Evolutionary conservation across 2,329 filamentous ascomycete species (phyloP), one percentile per base, ranked within the genome.

Genomic region (Akanthomyces lecanii): DNA sequence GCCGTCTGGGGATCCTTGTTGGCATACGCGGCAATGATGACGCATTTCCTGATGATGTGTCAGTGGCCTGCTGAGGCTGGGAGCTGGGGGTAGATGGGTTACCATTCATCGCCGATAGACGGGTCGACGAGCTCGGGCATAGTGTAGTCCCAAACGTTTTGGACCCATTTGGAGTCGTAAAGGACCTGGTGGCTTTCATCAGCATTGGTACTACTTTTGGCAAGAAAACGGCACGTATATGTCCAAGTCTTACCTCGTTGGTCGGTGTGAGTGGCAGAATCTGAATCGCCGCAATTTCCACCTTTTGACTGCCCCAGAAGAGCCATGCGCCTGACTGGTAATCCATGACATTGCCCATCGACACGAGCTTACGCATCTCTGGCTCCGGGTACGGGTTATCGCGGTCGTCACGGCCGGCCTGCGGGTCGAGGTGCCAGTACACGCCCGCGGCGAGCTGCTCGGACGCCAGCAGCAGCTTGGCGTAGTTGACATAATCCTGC

Each of bases 351-450:
- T 69, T 70, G 47, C 68, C 68, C 52, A 69, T 69, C 23, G 65
- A 65, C 16, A 65, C 64, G 52, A 67, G 47, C 33, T 45, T 61
- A 44, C 65, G 66, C 48, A 65, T 63, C 18, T 51, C 66, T 11
- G 61, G 60, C 40, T 70, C 69, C 3, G 69, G 70, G 62, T 70
- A 68, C 16, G 67, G 63, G 60, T 69, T 67, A 63, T 70, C 64
- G 45, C 61, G 66, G 25, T 65, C 68, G 12, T 60, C 66, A n/a
- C 48, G 18, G 48, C 63, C 63, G 55, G 66, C 59, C 51, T 65
- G 58, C 16, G 66, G 65, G 63, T 68, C 64, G 5, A 71, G 54
- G 51, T 69, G 66, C 65, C 69, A 70, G 64, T 71, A 71, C 28
- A 64, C 65, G 30, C 69, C 62, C 5, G 69, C 62, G 18, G 63